Base-by-base conservation (phyloP, 2,329 filamentous ascomycete genomes). In the Fusarium duplospermum region DNA sequence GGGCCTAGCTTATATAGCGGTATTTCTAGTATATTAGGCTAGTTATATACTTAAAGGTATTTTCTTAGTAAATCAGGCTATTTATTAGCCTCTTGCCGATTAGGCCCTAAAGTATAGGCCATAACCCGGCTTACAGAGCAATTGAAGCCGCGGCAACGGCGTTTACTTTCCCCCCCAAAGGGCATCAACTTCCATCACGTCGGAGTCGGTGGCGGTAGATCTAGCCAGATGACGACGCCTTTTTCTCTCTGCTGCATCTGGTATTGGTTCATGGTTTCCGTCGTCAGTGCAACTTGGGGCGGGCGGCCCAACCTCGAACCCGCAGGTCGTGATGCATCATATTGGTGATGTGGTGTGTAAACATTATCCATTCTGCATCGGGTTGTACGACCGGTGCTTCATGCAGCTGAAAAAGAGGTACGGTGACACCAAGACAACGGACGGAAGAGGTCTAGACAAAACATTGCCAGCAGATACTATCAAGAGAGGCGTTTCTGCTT, bases 21-120 rank as follows among this genome's bases (percentile, higher is more conserved):
- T n/a, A n/a, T n/a, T n/a, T n/a, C n/a, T n/a, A n/a, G n/a, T n/a
- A n/a, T n/a, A n/a, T n/a, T n/a, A n/a, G n/a, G n/a, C n/a, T n/a
- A n/a, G n/a, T n/a, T n/a, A n/a, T n/a, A n/a, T n/a, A n/a, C n/a
- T n/a, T n/a, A n/a, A n/a, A n/a, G n/a, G n/a, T n/a, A n/a, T n/a
- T n/a, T n/a, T n/a, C n/a, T n/a, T n/a, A n/a, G n/a, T n/a, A n/a
- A n/a, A n/a, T n/a, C n/a, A n/a, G n/a, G n/a, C n/a, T n/a, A n/a
- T n/a, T n/a, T n/a, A n/a, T n/a, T n/a, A n/a, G n/a, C n/a, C n/a
- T n/a, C n/a, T n/a, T n/a, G n/a, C n/a, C n/a, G n/a, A n/a, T n/a
- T n/a, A n/a, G n/a, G n/a, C n/a, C n/a, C n/a, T 62, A 64, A 74
- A 74, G 68, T 38, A 62, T 27, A 56, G 11, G 29, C 47, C 57